Percentiles rank a stretch among this genome's conserved stretches.
phyloP scores from a whole-genome alignment of 2,329 filamentous ascomycete species.

The Curvularia verruculosa region DNA sequence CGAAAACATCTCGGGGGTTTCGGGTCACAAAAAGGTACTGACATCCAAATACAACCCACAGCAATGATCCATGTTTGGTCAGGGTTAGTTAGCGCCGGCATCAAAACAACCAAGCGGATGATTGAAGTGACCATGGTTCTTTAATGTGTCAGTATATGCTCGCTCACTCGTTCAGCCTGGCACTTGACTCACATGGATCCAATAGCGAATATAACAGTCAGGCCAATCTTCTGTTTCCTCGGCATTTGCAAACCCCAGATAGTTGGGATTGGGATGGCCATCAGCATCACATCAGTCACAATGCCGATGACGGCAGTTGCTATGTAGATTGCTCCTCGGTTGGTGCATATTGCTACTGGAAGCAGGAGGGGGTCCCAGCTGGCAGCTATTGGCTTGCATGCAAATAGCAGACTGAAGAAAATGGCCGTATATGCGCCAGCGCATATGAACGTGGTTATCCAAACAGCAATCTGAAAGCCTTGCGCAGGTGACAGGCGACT shows the following conservation, averaged over 20 bases:
- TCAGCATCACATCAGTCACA: conserved; percentile 27
- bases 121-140: conserved; percentile 25
- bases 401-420: conserved; percentile 32
- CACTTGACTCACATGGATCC: conserved; percentile 26
- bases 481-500: conserved; percentile 17
- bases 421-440: conserved; percentile 25
- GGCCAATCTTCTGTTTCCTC: conserved; percentile 24
- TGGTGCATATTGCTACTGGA: conserved; percentile 21
- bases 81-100: conserved; percentile 20
- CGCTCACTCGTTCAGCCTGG: background rate
- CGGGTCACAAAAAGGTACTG: conserved; percentile 1
- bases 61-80: conserved; percentile 26
- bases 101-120: conserved; percentile 19
- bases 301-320: conserved; percentile 27
- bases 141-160: conserved; percentile 1
- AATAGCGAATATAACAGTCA: conserved; percentile 26
- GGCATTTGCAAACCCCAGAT: conserved; percentile 29
- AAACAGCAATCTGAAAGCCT: conserved; percentile 20
- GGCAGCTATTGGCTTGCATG: conserved; percentile 29
- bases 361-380: conserved; percentile 27
- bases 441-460: conserved; percentile 23
- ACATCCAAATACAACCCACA: conserved; percentile 22
- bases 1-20: background rate
- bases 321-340: conserved; percentile 31
- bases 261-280: conserved; percentile 26